Conservation (phyloP, 768 basidiomycete species). For the Tephrocybe sp. region DNA sequence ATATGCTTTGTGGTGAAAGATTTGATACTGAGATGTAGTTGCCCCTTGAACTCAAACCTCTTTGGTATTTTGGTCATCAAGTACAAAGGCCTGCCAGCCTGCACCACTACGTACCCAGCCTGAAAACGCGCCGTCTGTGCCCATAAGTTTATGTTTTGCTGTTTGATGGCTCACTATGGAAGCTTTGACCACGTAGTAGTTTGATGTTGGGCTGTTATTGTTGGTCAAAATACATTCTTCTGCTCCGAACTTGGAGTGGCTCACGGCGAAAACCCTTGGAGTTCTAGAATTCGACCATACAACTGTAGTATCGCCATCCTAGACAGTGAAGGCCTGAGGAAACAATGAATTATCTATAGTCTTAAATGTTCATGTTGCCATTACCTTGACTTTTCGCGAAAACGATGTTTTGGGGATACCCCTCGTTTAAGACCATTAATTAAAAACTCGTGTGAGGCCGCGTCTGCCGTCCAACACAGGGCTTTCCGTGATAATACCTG, state of each 20-base stretch:
- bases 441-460: slow-evolving; percentile 54
- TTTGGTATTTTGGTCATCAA: slow-evolving; percentile 11
- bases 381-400: slow-evolving; percentile 62
- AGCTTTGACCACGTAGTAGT: slow-evolving; percentile 48
- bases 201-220: slow-evolving; percentile 15
- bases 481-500: slow-evolving; percentile 37
- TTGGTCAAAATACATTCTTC: neutral
- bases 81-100: slow-evolving; percentile 50
- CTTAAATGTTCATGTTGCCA: neutral
- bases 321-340: slow-evolving; percentile 46
- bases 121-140: slow-evolving; percentile 44
- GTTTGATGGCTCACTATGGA: slow-evolving; percentile 42
- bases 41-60: too few species aligned
- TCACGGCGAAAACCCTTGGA: slow-evolving; percentile 19
- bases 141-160: slow-evolving; percentile 48
- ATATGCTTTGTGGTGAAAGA: too few species aligned
- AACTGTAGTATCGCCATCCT: slow-evolving; percentile 54
- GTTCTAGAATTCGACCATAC: slow-evolving; percentile 26
- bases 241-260: slow-evolving; percentile 1
- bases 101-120: slow-evolving; percentile 63
- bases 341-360: neutral
- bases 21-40: too few species aligned
- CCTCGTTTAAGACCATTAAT: slow-evolving; percentile 82
- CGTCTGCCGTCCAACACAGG: slow-evolving; percentile 66
- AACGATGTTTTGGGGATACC: slow-evolving; percentile 66